These are phyloP conservation scores for Dioscorea zingiberensis DNA, from an alignment of 106 monocot genomes.

Conservation along the genomic window DNA sequence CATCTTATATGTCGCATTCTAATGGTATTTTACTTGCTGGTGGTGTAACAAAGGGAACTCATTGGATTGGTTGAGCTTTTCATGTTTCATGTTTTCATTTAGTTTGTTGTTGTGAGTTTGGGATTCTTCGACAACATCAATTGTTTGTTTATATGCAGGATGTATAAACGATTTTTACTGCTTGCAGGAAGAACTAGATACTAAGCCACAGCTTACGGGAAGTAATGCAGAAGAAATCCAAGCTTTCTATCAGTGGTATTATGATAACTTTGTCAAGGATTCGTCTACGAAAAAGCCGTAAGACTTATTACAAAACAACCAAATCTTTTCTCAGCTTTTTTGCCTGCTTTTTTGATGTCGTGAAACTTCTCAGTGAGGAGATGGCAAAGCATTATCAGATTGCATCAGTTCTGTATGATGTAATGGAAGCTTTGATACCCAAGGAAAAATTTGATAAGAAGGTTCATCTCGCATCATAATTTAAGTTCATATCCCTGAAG, in stretches of 20 bases:
- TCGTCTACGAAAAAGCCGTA: constrained; percentile 55
- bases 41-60: too few relatives aligned
- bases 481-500: too few relatives aligned
- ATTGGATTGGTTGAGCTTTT: too few relatives aligned
- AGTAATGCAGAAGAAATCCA: constrained; percentile 78
- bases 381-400: constrained; percentile 93
- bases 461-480: constrained; percentile 27
- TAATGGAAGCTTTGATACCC: constrained; percentile 72
- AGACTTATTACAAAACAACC: constrained; percentile 10
- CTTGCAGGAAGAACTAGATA: constrained; percentile 72
- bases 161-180: background rate
- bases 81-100: too few relatives aligned
- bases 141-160: background rate
- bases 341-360: background rate
- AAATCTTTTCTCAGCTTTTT: too few relatives aligned
- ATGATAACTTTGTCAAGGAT: constrained; percentile 54
- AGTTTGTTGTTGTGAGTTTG: too few relatives aligned
- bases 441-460: constrained; percentile 60
- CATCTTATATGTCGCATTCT: too few relatives aligned
- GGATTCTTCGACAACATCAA: too few relatives aligned
- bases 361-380: constrained; percentile 55
- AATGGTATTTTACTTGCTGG: too few relatives aligned
- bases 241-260: constrained; percentile 76
- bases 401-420: constrained; percentile 89
- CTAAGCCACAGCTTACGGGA: constrained; percentile 40